These are phyloP conservation scores for Leishmania gerbilli DNA, from an alignment of 208 protist species.

Conservation along the genomic window DNA sequence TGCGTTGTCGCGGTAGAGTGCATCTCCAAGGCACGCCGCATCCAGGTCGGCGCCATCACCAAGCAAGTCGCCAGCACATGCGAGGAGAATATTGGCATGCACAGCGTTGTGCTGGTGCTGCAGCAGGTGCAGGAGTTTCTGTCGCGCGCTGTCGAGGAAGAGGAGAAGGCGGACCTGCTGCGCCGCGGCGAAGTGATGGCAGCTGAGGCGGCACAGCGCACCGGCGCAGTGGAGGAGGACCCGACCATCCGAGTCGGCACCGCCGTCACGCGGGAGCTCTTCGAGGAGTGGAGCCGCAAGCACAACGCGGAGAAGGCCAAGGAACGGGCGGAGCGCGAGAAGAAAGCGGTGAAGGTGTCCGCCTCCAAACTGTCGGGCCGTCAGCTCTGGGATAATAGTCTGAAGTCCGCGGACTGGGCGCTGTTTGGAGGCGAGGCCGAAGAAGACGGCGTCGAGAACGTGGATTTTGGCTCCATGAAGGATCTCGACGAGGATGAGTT, in stretches of 20 bases:
- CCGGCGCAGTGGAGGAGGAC: constrained; percentile 36
- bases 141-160: constrained; percentile 47
- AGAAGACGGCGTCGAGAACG: constrained; percentile 69
- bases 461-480: constrained; percentile 56
- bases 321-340: constrained; percentile 40
- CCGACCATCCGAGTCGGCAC: constrained; percentile 81
- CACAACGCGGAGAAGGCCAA: constrained; percentile 60
- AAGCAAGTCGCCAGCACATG: constrained; percentile 61
- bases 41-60: constrained; percentile 52
- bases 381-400: constrained; percentile 85
- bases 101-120: constrained; percentile 70
- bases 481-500: constrained; percentile 65
- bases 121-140: constrained; percentile 82
- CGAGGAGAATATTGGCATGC: constrained; percentile 80
- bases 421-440: constrained; percentile 60
- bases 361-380: constrained; percentile 81
- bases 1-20: constrained; percentile 62
- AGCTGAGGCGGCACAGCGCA: constrained; percentile 39
- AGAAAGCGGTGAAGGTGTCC: constrained; percentile 35
- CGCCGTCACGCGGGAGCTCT: constrained; percentile 82
- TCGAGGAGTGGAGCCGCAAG: constrained; percentile 77
- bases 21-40: constrained; percentile 71
- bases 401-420: constrained; percentile 78
- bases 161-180: constrained; percentile 73
- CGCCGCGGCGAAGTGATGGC: constrained; percentile 66